phyloP scores from a whole-genome alignment of 768 basidiomycete species.

The Chiua virens region DNA sequence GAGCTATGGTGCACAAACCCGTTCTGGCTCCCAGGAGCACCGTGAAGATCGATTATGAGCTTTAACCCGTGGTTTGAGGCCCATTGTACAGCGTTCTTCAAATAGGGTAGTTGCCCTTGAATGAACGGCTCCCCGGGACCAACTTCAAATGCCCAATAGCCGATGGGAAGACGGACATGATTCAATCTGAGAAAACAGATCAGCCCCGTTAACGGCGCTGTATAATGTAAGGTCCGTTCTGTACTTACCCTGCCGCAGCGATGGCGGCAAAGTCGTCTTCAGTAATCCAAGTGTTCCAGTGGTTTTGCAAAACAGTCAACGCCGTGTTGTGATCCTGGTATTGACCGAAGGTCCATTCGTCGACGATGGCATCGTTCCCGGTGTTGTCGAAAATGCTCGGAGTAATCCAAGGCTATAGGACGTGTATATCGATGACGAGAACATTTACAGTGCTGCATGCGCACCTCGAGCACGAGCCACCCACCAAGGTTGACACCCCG shows the following conservation, averaged over 20 bases:
- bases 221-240: conserved; percentile 1
- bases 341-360: conserved; percentile 79
- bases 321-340: conserved; percentile 55
- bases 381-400: conserved; percentile 69
- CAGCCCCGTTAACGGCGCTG: conserved; percentile 2
- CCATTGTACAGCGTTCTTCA: conserved; percentile 67
- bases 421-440: conserved; percentile 39
- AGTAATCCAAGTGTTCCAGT: conserved; percentile 86
- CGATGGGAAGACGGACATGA: conserved; percentile 82
- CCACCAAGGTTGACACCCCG: conserved; percentile 84
- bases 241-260: conserved; percentile 64
- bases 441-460: conserved; percentile 8
- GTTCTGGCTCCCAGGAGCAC: conserved; percentile 84
- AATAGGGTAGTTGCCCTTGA: conserved; percentile 71
- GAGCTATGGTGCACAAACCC: conserved; percentile 43
- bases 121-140: conserved; percentile 76
- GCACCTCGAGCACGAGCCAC: conserved; percentile 55
- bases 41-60: conserved; percentile 77
- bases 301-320: conserved; percentile 49
- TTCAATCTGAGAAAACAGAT: conserved; percentile 52
- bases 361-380: conserved; percentile 54
- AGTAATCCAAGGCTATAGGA: conserved; percentile 71
- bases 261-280: conserved; percentile 77
- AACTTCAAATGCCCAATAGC: conserved; percentile 89
- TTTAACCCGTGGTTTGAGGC: conserved; percentile 72